Base-by-base conservation (phyloP, 169 alveolate genomes). In the Perkinsus olseni region DNA sequence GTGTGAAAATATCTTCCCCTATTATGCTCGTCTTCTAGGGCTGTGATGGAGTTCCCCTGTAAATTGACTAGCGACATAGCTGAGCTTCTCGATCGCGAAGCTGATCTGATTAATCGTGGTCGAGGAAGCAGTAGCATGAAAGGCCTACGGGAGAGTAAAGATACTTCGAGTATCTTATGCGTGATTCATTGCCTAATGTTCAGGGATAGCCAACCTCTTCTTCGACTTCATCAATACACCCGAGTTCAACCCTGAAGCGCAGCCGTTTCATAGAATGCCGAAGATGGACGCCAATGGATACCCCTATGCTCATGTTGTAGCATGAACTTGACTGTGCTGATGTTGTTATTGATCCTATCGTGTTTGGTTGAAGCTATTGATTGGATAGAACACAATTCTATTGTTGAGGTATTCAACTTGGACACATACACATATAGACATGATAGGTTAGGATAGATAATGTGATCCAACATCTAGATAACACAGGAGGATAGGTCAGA, bases 241-340 rank as follows among this genome's bases (percentile, higher is more conserved):
- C 17, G 98, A 97, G 93, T 97, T 97, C 94, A 97, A 97, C 93
- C 99, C 99, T 24, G 99, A 97, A 94, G 98, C 99, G 24, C 98
- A 97, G 91, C 95, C 98, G 93, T 97, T 97, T 95, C 96, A 97
- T 95, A 97, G 97, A 92, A 97, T 96, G 0, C 98, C 99, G 34
- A 94, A 96, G 94, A 97, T 95, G 10, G 74, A 20, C 74, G 20
- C 20, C n/a, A 13, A 48, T 48, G 74, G 74, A 48, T 48, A 20
- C 74, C 10, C 74, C 74, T 48, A 48, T 20, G 74, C 74, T 20
- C 10, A 20, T 48, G 74, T 48, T 10, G 74, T 10, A 20, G 20
- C 74, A 13, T 20, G 74, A 10, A 20, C 20, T 10, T 48, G n/a
- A 13, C 74, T 48, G 34, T 62, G 31, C 8, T 62, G 31, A 8